A percentile compares a stretch with the other conserved stretches of the same genome.
These are phyloP conservation scores for Penicillium capsulatum DNA, from an alignment of 2,329 filamentous ascomycete genomes.

Conservation along the genomic window DNA sequence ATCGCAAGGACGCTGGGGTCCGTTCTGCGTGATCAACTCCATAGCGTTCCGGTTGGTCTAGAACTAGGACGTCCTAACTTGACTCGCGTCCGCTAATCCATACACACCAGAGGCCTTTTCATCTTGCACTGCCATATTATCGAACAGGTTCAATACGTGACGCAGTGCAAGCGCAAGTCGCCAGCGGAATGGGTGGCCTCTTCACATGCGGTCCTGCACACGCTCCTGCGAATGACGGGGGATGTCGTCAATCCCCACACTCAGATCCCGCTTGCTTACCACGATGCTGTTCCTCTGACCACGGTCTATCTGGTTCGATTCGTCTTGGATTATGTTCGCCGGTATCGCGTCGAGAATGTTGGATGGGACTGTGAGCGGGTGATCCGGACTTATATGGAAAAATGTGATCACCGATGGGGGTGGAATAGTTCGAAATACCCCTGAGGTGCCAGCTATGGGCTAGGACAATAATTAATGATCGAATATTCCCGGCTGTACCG, in stretches of 20 bases:
- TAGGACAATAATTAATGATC: no score
- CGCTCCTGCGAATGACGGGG: constrained; percentile 19
- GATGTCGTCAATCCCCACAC: constrained; percentile 16
- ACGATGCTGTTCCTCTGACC: constrained; percentile 7
- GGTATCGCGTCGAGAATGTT: no score
- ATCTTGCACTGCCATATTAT: constrained; percentile 17
- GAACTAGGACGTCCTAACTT: no score
- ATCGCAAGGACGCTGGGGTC: not conserved
- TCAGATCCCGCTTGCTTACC: not conserved
- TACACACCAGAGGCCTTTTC: constrained; percentile 19
- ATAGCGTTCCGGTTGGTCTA: constrained; percentile 16
- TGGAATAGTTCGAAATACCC: no score
- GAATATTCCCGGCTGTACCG: no score
- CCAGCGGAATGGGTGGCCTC: constrained; percentile 7
- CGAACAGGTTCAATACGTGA: constrained; percentile 2
- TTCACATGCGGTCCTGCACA: constrained; percentile 19
- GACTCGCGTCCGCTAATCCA: no score
- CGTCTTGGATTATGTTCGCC: no score
- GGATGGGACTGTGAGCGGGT: no score
- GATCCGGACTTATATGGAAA: no score
- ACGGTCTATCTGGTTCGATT: no score
- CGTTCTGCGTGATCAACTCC: constrained; percentile 17
- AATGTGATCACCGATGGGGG: no score
- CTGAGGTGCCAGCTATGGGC: no score
- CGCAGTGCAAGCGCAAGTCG: constrained; percentile 4